Percentiles rank a stretch among this genome's conserved stretches.
These are phyloP conservation scores for Chenopodium quinoa DNA, from an alignment of 148 eudicot species.

Conservation along the genomic window DNA sequence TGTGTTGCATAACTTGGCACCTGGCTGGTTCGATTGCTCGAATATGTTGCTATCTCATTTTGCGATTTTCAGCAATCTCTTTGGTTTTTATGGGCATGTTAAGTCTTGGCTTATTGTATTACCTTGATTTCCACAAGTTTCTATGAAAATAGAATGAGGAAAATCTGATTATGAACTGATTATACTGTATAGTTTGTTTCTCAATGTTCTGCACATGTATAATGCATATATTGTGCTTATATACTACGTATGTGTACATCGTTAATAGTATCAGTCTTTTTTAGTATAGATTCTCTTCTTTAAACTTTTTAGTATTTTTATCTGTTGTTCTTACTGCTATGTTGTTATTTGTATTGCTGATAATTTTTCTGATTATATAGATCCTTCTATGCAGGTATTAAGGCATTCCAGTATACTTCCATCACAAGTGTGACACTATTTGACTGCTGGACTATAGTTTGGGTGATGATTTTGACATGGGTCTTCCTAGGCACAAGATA, in stretches of 20 bases:
- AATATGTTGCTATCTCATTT: neutral
- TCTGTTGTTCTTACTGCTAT: neutral
- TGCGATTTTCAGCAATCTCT: neutral
- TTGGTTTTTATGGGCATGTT: neutral
- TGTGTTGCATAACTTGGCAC: too few relatives aligned
- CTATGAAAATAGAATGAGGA: too few relatives aligned
- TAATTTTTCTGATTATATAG: neutral
- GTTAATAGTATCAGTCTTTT: too few relatives aligned
- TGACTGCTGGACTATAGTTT: conserved; percentile 83
- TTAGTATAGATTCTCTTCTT: too few relatives aligned
- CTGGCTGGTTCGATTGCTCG: too few relatives aligned
- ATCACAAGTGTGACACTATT: conserved; percentile 82
- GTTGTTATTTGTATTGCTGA: neutral
- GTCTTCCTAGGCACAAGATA: conserved; percentile 65
- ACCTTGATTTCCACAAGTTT: neutral
- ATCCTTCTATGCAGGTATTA: conserved; percentile 52
- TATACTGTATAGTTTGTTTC: too few relatives aligned
- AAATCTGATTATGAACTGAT: too few relatives aligned
- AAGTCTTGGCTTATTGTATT: neutral
- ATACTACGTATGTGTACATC: neutral
- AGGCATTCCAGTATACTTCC: conserved; percentile 77
- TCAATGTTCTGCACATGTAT: neutral
- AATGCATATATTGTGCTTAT: neutral
- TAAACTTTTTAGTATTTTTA: too few relatives aligned
- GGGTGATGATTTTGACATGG: conserved; percentile 74